Conservation (phyloP, 179 eudicot genomes). For the Gypsophila paniculata region DNA sequence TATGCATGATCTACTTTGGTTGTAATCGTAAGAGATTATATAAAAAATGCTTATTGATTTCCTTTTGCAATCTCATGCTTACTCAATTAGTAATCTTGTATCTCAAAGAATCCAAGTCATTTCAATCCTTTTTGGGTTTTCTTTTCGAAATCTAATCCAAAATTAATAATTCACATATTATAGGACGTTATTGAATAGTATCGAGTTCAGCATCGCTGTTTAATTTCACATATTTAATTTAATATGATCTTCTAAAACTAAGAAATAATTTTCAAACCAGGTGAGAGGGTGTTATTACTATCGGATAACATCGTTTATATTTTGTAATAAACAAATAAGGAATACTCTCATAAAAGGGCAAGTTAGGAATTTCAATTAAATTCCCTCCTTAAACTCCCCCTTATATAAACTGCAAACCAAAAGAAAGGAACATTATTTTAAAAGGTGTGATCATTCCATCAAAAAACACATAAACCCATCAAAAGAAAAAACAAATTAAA, state of each 20-base stretch:
- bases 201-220: no score
- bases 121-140: no score
- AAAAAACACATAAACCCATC: not conserved
- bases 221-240: no score
- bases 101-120: not conserved
- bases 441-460: not conserved
- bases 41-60: not conserved
- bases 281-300: no score
- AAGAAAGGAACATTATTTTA: not conserved
- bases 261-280: no score
- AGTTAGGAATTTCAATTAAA: not conserved
- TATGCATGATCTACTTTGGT: not conserved
- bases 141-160: no score
- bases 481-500: conserved; percentile 1
- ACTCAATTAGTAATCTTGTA: not conserved
- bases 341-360: not conserved
- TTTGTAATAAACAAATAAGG: no score
- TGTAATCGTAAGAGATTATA: not conserved
- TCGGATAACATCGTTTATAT: no score
- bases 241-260: no score
- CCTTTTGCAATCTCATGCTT: not conserved
- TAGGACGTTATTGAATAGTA: no score
- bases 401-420: conserved; percentile 29
- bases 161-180: no score
- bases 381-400: not conserved